phyloP scores from a whole-genome alignment of 805 yeast species.

The Brettanomyces sp. region DNA sequence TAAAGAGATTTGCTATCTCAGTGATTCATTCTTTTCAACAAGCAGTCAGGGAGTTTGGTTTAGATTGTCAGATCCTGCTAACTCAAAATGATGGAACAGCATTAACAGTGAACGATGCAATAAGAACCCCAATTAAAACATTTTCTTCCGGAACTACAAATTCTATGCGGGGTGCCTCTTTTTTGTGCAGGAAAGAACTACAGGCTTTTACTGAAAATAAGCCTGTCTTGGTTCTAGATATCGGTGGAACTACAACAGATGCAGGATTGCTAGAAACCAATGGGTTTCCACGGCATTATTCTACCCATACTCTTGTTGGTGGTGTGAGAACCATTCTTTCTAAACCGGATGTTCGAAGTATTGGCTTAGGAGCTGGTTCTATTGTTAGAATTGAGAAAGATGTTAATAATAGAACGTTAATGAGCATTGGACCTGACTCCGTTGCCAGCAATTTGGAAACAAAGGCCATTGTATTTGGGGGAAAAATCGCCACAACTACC shows the following conservation, averaged over 20 bases:
- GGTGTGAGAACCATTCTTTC: conserved; percentile 42
- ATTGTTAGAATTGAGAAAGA: conserved; percentile 23
- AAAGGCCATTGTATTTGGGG: conserved; percentile 33
- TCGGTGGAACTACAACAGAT: conserved; percentile 44
- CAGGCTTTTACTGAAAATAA: conserved; percentile 18
- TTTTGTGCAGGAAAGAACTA: conserved; percentile 23
- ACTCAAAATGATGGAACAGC: conserved; percentile 44
- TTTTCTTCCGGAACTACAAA: conserved; percentile 42
- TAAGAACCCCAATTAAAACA: conserved; percentile 33
- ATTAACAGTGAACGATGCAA: conserved; percentile 29
- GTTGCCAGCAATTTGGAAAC: conserved; percentile 32
- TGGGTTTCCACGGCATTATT: conserved; percentile 39
- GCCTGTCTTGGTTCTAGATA: conserved; percentile 32
- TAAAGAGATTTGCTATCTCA: conserved; percentile 31
- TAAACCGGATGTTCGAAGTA: conserved; percentile 41
- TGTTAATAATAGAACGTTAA: not conserved
- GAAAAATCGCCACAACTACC: conserved; percentile 30
- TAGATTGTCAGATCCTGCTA: conserved; percentile 28
- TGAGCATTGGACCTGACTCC: conserved; percentile 39
- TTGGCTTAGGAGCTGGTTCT: conserved; percentile 45
- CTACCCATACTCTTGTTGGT: conserved; percentile 33
- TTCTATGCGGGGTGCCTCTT: conserved; percentile 39
- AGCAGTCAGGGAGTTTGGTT: conserved; percentile 28
- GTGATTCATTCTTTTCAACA: conserved; percentile 30
- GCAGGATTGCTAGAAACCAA: conserved; percentile 36